These are phyloP conservation scores for Xylaria cubensis DNA, from an alignment of 495 filamentous ascomycete species.

Conservation along the genomic window DNA sequence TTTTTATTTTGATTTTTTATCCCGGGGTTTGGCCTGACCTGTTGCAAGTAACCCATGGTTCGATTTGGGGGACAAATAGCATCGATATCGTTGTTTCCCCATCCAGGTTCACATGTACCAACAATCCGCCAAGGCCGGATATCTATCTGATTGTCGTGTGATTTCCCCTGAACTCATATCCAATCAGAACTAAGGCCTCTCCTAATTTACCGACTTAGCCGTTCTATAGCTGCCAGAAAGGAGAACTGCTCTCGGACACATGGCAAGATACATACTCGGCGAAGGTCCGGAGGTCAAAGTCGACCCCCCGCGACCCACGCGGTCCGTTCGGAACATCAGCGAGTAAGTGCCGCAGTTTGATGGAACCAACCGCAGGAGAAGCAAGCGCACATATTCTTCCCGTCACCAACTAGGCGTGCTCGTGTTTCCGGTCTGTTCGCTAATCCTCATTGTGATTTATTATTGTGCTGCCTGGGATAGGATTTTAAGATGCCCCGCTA, in stretches of 20 bases:
- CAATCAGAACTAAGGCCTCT: neutral
- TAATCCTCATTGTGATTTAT: neutral
- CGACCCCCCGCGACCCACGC: neutral
- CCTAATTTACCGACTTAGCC: neutral
- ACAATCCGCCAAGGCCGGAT: neutral
- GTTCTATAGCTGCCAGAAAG: neutral
- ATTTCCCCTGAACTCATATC: neutral
- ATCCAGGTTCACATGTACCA: neutral
- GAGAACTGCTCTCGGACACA: neutral
- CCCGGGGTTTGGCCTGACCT: neutral
- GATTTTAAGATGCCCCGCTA: conserved; percentile 1
- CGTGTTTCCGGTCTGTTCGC: neutral
- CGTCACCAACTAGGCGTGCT: neutral
- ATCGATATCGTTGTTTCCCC: neutral
- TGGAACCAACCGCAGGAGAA: neutral
- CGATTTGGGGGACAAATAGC: conserved; percentile 11
- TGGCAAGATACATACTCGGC: too few relatives aligned
- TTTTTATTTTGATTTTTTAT: neutral
- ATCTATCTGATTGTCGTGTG: neutral
- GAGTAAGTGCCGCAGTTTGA: neutral
- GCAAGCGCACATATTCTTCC: neutral
- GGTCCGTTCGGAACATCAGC: neutral
- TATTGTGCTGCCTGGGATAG: neutral
- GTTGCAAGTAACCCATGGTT: neutral
- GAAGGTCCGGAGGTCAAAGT: neutral